Base-by-base conservation (phyloP, 345 rosid species). In the Hibiscus tridactylites region DNA sequence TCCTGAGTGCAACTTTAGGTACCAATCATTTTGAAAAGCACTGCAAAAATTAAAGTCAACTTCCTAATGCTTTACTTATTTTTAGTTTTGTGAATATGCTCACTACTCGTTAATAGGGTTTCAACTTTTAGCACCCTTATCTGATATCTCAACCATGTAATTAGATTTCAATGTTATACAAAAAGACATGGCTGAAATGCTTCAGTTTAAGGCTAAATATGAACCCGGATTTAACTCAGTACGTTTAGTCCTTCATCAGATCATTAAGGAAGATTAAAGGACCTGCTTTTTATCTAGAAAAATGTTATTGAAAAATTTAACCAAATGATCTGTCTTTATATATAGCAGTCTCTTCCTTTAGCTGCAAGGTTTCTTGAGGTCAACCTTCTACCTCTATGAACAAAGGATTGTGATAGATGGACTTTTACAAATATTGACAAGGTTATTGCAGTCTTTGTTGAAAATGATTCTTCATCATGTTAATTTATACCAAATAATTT, bases 71-170 rank as follows among this genome's bases (percentile, higher is more conserved):
- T 68, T 26, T 75, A 37, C 61, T 57, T 62, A 68, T 59, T 79
- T 61, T 77, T 17, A 70, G 46, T 77, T 66, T 8, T 47, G 61
- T 79, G 77, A 78, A 74, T 74, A 68, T 74, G 85, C 80, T 75
- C 28, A 61, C 52, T 26, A 67, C 67, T 39, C 37, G 53, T 11
- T 50, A 19, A 59, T 64, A 62, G 54, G 59, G 59, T 78, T 54
- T 17, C 54, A 46, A 52, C 73, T 28, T n/a, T 50, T 61, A 69
- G 44, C 24, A 28, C 66, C 66, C 50, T 13, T 50, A 46, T 12
- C 16, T 46, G 53, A 13, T 49, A 39, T 70, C 73, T 37, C 28
- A 33, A 59, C 47, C 61, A 29, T 74, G 65, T 72, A 4, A 26
- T 67, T 57, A 21, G 72, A 39, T 39, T 39, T 39, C 44, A 39